phyloP scores from a whole-genome alignment of 805 yeast species.

The Monosporozyma yasuniensis region DNA sequence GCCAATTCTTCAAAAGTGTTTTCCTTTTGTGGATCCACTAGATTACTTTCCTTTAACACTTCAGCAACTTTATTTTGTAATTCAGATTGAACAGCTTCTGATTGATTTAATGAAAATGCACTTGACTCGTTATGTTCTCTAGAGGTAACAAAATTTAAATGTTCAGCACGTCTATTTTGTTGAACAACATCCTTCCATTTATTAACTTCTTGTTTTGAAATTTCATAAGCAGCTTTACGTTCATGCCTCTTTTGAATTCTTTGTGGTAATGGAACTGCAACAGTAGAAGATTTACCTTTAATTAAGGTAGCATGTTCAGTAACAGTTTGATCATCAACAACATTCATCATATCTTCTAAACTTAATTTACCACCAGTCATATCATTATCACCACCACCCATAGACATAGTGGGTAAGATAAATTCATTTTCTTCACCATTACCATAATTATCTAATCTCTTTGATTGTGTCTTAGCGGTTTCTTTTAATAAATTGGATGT shows the following conservation, averaged over 20 bases:
- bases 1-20: constrained; percentile 84
- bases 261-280: constrained; percentile 76
- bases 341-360: constrained; percentile 66
- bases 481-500: constrained; percentile 32
- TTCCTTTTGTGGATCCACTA: constrained; percentile 64
- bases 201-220: constrained; percentile 75
- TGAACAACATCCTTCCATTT: constrained; percentile 84
- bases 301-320: constrained; percentile 44
- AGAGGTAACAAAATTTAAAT: constrained; percentile 35
- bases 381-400: constrained; percentile 6
- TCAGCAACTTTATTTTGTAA: constrained; percentile 58
- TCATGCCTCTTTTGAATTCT: constrained; percentile 80
- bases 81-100: constrained; percentile 42
- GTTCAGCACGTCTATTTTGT: constrained; percentile 75
- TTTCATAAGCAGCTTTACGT: constrained; percentile 81
- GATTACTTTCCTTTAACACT: constrained; percentile 54
- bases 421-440: constrained; percentile 60
- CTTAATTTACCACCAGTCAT: constrained; percentile 39
- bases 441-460: constrained; percentile 43
- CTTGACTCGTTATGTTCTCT: constrained; percentile 36
- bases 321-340: constrained; percentile 42
- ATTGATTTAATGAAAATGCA: constrained; percentile 39
- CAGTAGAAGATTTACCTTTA: constrained; percentile 36
- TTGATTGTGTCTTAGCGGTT: constrained; percentile 30
- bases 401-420: constrained; percentile 45